A percentile compares a stretch with the other conserved stretches of the same genome.
These are phyloP conservation scores for Aurinia saxatilis DNA, from an alignment of 345 rosid genomes.

Conservation along the genomic window DNA sequence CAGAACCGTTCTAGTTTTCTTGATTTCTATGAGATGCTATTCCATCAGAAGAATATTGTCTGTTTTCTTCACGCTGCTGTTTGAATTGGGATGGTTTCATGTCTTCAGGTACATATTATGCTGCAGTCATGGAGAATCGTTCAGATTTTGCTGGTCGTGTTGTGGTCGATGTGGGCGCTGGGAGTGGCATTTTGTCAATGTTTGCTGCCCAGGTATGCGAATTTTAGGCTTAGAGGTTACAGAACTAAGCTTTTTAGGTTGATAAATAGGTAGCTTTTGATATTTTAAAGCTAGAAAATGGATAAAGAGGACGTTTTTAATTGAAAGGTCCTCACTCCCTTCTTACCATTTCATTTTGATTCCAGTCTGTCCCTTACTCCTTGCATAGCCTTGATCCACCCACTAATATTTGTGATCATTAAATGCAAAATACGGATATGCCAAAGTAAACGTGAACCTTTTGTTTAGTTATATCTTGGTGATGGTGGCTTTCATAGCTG, in stretches of 20 bases:
- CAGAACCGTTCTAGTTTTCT: background rate
- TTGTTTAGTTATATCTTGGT: background rate
- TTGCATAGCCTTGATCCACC: background rate
- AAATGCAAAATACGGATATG: background rate
- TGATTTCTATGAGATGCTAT: background rate
- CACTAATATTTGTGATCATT: background rate
- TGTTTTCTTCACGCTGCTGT: background rate
- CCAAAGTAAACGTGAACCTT: background rate
- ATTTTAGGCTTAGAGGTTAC: background rate
- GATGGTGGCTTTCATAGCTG: background rate
- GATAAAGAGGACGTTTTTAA: background rate
- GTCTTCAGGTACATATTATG: constrained; percentile 88
- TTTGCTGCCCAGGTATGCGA: constrained; percentile 92
- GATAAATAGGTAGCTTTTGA: background rate
- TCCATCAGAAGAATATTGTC: background rate
- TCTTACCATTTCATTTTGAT: background rate
- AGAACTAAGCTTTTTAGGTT: background rate
- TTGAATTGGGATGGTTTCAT: constrained; percentile 3
- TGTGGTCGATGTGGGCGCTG: constrained; percentile 99
- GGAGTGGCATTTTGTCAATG: constrained; percentile 93
- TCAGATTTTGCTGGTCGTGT: constrained; percentile 82
- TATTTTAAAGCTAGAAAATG: background rate
- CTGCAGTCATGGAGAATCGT: constrained; percentile 94
- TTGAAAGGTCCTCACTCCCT: background rate
- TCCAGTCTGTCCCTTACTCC: background rate